Evolutionary conservation across 768 basidiomycete species (phyloP).

Genomic region (Naganishia randhawae): DNA sequence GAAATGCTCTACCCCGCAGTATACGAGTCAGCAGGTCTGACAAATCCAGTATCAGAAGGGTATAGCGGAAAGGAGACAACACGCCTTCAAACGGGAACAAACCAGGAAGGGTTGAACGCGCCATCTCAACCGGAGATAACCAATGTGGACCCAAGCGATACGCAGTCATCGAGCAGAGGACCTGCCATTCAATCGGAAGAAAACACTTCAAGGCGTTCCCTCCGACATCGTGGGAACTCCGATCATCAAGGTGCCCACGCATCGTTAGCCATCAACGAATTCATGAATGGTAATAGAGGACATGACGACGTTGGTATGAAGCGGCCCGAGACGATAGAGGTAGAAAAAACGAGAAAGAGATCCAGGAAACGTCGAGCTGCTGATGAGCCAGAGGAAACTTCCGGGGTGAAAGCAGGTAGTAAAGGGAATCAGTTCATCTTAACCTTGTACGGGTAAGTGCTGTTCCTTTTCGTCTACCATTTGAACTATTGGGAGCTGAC

Average conservation of each 20-base stretch:
- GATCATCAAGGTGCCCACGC: not conserved
- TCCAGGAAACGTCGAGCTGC: not conserved
- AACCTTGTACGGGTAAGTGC: constrained; percentile 9
- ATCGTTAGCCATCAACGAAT: not conserved
- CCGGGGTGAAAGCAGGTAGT: not conserved
- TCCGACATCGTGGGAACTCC: not conserved
- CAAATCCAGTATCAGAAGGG: not conserved
- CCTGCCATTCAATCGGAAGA: not conserved
- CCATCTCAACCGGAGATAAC: not conserved
- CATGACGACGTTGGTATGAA: not conserved
- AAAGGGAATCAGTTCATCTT: constrained; percentile 18
- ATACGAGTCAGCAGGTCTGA: not conserved
- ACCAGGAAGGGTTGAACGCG: too few relatives aligned
- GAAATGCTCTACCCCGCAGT: not conserved
- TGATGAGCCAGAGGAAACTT: not conserved
- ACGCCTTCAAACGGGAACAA: not conserved
- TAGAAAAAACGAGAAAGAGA: constrained; percentile 1
- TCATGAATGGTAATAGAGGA: not conserved
- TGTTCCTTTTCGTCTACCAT: not conserved
- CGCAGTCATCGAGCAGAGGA: not conserved
- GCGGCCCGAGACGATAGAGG: not conserved
- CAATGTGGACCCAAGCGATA: not conserved
- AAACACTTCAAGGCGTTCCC: not conserved
- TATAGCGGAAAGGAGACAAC: not conserved
- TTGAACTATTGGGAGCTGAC: not conserved